phyloP scores from a whole-genome alignment of 148 eudicot species.

The Vaccinium corymbosum region DNA sequence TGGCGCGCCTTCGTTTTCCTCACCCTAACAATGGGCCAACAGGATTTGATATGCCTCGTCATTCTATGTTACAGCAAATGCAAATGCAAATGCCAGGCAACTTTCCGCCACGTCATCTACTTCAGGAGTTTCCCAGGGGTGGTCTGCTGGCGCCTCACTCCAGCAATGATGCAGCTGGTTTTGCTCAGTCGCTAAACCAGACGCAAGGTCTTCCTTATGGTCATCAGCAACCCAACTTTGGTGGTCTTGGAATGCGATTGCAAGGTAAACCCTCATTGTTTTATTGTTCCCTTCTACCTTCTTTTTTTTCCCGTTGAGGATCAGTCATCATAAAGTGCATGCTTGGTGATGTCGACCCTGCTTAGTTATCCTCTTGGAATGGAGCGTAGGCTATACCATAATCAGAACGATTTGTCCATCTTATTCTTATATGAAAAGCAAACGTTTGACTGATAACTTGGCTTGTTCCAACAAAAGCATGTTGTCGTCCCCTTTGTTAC shows the following conservation, averaged over 20 bases:
- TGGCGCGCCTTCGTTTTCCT: constrained; percentile 51
- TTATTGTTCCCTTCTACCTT: background rate
- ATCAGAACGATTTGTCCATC: background rate
- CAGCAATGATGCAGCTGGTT: constrained; percentile 39
- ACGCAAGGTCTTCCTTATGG: constrained; percentile 61
- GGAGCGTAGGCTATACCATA: background rate
- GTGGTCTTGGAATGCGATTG: constrained; percentile 56
- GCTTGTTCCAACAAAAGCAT: constrained; percentile 2
- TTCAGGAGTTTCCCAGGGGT: constrained; percentile 51
- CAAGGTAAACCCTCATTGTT: constrained; percentile 43
- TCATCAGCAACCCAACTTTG: constrained; percentile 56
- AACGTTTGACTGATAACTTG: background rate
- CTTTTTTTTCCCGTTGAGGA: background rate
- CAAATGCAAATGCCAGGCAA: constrained; percentile 55
- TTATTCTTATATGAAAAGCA: background rate
- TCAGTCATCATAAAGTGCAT: background rate
- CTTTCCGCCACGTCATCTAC: constrained; percentile 49
- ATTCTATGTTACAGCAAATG: constrained; percentile 64
- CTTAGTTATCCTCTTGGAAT: constrained; percentile 11
- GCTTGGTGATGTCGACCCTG: background rate
- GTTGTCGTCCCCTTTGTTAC: background rate
- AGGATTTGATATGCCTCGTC: constrained; percentile 60
- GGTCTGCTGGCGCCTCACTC: constrained; percentile 46
- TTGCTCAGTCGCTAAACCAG: constrained; percentile 49
- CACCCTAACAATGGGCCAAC: constrained; percentile 47